Conservation (phyloP, 495 filamentous ascomycete genomes). For the Annulohypoxylon stygium region DNA sequence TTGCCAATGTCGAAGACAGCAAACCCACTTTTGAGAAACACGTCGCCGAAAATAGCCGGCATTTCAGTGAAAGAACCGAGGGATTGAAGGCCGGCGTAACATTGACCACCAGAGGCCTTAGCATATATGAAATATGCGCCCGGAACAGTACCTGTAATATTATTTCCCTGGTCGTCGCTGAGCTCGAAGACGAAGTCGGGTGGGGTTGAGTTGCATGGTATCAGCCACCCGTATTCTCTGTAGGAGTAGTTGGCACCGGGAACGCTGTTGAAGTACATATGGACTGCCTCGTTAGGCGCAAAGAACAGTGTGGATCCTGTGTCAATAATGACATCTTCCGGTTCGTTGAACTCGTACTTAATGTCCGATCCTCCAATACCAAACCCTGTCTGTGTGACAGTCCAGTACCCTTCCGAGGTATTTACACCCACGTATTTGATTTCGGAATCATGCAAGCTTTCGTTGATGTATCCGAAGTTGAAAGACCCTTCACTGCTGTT, state of each 20-base stretch:
- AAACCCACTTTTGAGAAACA: constrained; percentile 80
- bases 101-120: constrained; percentile 64
- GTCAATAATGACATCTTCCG: constrained; percentile 74
- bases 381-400: constrained; percentile 65
- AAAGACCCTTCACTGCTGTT: constrained; percentile 76
- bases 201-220: constrained; percentile 69
- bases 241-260: constrained; percentile 69
- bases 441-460: constrained; percentile 62
- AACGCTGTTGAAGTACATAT: constrained; percentile 74
- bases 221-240: constrained; percentile 70
- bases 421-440: constrained; percentile 73
- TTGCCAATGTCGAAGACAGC: constrained; percentile 80
- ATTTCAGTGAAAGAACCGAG: constrained; percentile 56
- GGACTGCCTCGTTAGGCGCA: constrained; percentile 69
- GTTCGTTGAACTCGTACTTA: constrained; percentile 55
- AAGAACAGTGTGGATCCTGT: constrained; percentile 81
- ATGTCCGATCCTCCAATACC: constrained; percentile 65
- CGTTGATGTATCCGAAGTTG: constrained; percentile 82
- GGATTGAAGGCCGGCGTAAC: constrained; percentile 80
- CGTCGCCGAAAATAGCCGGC: constrained; percentile 76
- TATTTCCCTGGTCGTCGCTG: constrained; percentile 70
- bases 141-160: constrained; percentile 70
- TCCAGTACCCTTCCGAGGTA: constrained; percentile 74
- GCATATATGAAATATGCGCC: constrained; percentile 77
- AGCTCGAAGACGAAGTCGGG: constrained; percentile 67